Conservation (phyloP, 305 asterid genomes). For the Striga hermonthica region DNA sequence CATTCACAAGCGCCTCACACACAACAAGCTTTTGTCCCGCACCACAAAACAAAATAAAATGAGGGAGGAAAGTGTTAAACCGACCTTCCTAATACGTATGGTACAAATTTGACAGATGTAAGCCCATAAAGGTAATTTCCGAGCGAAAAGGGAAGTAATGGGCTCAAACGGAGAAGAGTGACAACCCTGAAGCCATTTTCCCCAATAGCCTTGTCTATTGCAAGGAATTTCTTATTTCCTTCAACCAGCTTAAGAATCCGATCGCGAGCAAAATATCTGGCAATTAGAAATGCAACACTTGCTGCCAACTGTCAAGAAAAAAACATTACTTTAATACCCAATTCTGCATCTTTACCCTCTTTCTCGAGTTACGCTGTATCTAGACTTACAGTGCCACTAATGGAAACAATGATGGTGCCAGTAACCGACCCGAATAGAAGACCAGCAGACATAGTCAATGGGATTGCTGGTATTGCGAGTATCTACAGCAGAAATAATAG, state of each 20-base stretch:
- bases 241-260: slow-evolving; percentile 92
- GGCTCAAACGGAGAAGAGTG: slow-evolving; percentile 97
- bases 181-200: slow-evolving; percentile 92
- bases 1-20: not conserved
- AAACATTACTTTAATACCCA: slow-evolving; percentile 28
- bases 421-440: slow-evolving; percentile 82
- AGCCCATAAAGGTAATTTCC: slow-evolving; percentile 95
- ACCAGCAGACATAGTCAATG: slow-evolving; percentile 98
- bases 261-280: slow-evolving; percentile 97
- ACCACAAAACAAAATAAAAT: slow-evolving; percentile 10
- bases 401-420: slow-evolving; percentile 90
- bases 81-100: slow-evolving; percentile 88
- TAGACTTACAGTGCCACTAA: slow-evolving; percentile 85
- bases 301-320: slow-evolving; percentile 75
- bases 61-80: slow-evolving; percentile 27
- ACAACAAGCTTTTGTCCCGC: slow-evolving; percentile 8
- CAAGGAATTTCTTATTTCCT: slow-evolving; percentile 90
- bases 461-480: slow-evolving; percentile 95
- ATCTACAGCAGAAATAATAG: slow-evolving; percentile 47
- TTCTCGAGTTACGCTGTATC: not conserved
- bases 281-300: slow-evolving; percentile 82
- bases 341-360: slow-evolving; percentile 14
- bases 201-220: slow-evolving; percentile 95
- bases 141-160: slow-evolving; percentile 91
- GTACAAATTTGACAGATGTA: slow-evolving; percentile 85